Conservation (phyloP, 1,284 basidiomycete species). For the Cystobasidium pallidum region DNA sequence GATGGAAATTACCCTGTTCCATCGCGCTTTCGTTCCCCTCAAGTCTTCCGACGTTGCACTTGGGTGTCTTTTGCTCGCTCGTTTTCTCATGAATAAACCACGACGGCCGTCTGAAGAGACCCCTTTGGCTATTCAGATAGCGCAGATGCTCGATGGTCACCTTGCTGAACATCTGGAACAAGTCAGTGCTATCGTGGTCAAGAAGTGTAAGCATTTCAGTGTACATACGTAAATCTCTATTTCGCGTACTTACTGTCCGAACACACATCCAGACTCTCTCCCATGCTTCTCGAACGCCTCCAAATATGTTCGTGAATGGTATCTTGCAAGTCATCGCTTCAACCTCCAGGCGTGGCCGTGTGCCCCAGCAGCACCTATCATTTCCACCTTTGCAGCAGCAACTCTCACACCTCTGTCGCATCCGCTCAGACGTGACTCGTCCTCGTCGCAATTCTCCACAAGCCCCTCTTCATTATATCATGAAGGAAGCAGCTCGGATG, state of each 20-base stretch:
- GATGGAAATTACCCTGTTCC: conserved; percentile 97
- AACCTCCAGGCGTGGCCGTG: conserved; percentile 37
- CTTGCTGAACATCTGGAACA: conserved; percentile 82
- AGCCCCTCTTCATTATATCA: conserved; percentile 33
- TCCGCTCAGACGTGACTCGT: conserved; percentile 36
- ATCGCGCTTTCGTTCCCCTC: conserved; percentile 88
- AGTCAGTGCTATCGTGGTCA: conserved; percentile 88
- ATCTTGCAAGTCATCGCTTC: conserved; percentile 62
- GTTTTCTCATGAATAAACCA: conserved; percentile 61
- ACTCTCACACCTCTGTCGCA: conserved; percentile 31
- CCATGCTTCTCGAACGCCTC: conserved; percentile 85
- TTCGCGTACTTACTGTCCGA: neutral
- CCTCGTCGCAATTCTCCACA: conserved; percentile 26
- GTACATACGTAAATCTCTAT: neutral
- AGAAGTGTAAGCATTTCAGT: conserved; percentile 64
- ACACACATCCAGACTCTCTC: conserved; percentile 13
- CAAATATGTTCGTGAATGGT: conserved; percentile 87
- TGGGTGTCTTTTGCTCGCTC: conserved; percentile 83
- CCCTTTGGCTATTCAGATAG: conserved; percentile 63
- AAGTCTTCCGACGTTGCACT: conserved; percentile 83
- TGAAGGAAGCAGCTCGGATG: conserved; percentile 33
- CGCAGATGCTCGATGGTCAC: conserved; percentile 80
- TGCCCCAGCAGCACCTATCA: conserved; percentile 6
- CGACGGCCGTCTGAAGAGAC: conserved; percentile 25
- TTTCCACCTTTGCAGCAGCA: conserved; percentile 20